Conservation (phyloP, 352 stramenopile genomes). For the Pythium phragmitis region DNA sequence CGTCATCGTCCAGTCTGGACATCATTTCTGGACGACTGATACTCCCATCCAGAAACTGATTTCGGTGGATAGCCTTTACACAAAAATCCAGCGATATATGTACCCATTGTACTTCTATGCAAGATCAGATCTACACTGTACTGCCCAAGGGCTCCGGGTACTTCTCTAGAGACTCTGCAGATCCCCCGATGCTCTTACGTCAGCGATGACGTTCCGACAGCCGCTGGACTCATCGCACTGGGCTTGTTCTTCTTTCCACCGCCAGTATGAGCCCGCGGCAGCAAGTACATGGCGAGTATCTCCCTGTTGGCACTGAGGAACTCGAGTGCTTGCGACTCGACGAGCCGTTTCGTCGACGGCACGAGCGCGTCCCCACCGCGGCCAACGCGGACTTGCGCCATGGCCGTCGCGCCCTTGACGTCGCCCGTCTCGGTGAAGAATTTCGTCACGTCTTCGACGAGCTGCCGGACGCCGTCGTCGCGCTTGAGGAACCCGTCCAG, state of each 20-base stretch:
- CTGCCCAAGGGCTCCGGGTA: too few species aligned
- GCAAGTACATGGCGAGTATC: constrained; percentile 79
- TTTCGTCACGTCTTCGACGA: constrained; percentile 57
- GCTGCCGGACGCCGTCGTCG: constrained; percentile 61
- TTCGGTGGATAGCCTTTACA: too few species aligned
- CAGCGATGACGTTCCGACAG: too few species aligned
- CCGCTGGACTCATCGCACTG: neutral
- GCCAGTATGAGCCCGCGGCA: constrained; percentile 34
- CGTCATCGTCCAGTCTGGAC: too few species aligned
- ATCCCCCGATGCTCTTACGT: neutral
- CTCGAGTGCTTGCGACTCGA: constrained; percentile 76
- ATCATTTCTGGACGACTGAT: too few species aligned
- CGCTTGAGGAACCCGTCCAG: constrained; percentile 62
- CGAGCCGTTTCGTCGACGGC: constrained; percentile 68
- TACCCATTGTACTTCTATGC: too few species aligned
- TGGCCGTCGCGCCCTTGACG: constrained; percentile 52
- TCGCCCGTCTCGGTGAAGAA: constrained; percentile 70
- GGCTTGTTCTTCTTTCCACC: constrained; percentile 25
- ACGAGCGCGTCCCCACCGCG: constrained; percentile 52
- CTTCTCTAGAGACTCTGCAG: too few species aligned
- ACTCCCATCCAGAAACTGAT: too few species aligned
- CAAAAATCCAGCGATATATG: too few species aligned
- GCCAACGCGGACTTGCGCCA: constrained; percentile 68
- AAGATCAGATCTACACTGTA: too few species aligned
- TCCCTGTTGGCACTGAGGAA: constrained; percentile 77